Evolutionary conservation across 768 basidiomycete species (phyloP).

Genomic region (Cystofilobasidium ferigula): DNA sequence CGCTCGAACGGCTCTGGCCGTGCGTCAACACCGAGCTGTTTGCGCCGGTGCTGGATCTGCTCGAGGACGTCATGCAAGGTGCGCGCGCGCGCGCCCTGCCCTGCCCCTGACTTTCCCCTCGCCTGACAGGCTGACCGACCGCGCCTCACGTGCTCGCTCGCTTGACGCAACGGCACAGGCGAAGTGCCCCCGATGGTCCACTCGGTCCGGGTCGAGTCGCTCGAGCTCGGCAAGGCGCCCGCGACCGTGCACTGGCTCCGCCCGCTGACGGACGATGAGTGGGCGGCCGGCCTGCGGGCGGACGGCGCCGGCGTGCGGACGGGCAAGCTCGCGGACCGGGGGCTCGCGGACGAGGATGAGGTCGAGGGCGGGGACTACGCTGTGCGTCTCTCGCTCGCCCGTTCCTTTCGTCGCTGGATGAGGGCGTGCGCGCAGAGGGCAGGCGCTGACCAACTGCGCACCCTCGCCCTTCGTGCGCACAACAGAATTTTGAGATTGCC

Average conservation of each 20-base stretch:
- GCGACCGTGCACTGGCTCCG: conserved; percentile 34
- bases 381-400: neutral
- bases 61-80: conserved; percentile 37
- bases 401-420: neutral
- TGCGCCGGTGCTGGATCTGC: conserved; percentile 38
- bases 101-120: conserved; percentile 29
- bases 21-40: conserved; percentile 34
- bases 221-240: conserved; percentile 35
- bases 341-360: conserved; percentile 23
- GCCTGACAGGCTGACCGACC: no score
- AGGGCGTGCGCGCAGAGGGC: neutral
- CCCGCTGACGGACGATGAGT: conserved; percentile 37
- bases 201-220: conserved; percentile 32
- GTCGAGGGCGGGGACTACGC: conserved; percentile 30
- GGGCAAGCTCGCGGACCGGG: neutral
- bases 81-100: conserved; percentile 32
- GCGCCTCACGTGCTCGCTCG: no score
- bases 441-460: conserved; percentile 10
- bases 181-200: conserved; percentile 31
- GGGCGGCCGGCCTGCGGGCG: conserved; percentile 31
- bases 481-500: conserved; percentile 37
- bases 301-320: conserved; percentile 18
- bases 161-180: neutral
- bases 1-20: neutral
- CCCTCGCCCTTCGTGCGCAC: conserved; percentile 21